Conservation (phyloP, 164 flowering plant genomes). For the Cinnamomum chago region DNA sequence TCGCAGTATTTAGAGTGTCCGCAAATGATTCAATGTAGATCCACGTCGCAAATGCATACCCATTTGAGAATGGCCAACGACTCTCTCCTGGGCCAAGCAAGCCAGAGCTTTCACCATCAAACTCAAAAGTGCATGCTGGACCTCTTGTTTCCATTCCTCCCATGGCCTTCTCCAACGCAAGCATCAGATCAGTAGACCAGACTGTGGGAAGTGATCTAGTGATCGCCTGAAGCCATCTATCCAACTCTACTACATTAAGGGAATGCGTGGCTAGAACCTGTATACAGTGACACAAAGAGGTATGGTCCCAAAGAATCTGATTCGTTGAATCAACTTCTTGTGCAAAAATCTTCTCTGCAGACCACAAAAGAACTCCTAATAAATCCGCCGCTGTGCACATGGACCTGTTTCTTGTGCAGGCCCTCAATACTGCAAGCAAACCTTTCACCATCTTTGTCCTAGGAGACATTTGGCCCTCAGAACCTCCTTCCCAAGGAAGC, state of each 20-base stretch:
- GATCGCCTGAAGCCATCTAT: constrained; percentile 72
- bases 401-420: constrained; percentile 93
- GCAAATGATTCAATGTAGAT: constrained; percentile 98
- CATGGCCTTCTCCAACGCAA: constrained; percentile 87
- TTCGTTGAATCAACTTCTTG: constrained; percentile 40
- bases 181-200: constrained; percentile 69
- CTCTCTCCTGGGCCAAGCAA: constrained; percentile 97
- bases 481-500: constrained; percentile 75
- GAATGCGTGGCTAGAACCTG: constrained; percentile 90
- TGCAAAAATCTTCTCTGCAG: constrained; percentile 68
- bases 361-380: constrained; percentile 64
- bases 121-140: constrained; percentile 91
- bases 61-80: constrained; percentile 95
- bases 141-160: constrained; percentile 83
- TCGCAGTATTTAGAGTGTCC: constrained; percentile 91
- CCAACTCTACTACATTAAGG: constrained; percentile 71
- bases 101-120: constrained; percentile 99
- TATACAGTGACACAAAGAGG: constrained; percentile 77
- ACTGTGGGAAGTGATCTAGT: constrained; percentile 53
- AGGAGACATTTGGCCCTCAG: constrained; percentile 64
- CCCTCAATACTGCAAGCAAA: constrained; percentile 75
- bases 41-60: constrained; percentile 98
- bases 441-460: constrained; percentile 95
- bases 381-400: constrained; percentile 91
- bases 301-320: constrained; percentile 66